A percentile compares a stretch with the other conserved stretches of the same genome.
These are phyloP conservation scores for Cercospora canescens DNA, from an alignment of 2,329 filamentous ascomycete genomes.

Conservation along the genomic window DNA sequence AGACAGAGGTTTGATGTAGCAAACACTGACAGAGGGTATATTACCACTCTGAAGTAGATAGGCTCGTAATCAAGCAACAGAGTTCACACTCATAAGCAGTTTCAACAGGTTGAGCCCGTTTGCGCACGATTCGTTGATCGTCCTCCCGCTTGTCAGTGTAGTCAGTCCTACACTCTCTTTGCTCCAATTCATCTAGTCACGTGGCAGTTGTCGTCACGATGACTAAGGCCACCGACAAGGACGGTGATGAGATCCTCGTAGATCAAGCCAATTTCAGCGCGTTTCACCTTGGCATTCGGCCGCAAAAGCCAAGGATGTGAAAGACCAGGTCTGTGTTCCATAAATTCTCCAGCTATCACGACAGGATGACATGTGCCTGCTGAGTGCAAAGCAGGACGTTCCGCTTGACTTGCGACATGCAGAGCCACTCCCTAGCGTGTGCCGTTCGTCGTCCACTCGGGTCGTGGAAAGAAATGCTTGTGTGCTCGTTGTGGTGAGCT, in stretches of 20 bases:
- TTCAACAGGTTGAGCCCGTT: no score
- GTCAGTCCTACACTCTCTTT: no score
- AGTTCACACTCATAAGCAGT: not conserved
- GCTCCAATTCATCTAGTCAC: no score
- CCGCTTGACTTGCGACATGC: not conserved
- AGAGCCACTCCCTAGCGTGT: not conserved
- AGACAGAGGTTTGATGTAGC: not conserved
- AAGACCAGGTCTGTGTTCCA: not conserved
- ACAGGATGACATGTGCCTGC: not conserved
- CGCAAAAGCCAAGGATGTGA: not conserved
- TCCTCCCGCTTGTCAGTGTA: no score
- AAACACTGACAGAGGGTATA: not conserved
- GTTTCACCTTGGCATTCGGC: not conserved
- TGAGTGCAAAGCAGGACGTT: not conserved
- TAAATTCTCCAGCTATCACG: not conserved
- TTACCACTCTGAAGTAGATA: not conserved
- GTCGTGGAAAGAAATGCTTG: not conserved
- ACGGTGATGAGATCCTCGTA: no score
- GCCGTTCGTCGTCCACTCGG: not conserved
- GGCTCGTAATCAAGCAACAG: not conserved
- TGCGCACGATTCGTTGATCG: no score
- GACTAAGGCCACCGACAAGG: no score
- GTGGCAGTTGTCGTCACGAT: no score
- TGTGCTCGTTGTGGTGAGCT: not conserved
- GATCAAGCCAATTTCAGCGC: no score